phyloP scores from a whole-genome alignment of 176 grass and related monocot species.

The Zea luxurians region DNA sequence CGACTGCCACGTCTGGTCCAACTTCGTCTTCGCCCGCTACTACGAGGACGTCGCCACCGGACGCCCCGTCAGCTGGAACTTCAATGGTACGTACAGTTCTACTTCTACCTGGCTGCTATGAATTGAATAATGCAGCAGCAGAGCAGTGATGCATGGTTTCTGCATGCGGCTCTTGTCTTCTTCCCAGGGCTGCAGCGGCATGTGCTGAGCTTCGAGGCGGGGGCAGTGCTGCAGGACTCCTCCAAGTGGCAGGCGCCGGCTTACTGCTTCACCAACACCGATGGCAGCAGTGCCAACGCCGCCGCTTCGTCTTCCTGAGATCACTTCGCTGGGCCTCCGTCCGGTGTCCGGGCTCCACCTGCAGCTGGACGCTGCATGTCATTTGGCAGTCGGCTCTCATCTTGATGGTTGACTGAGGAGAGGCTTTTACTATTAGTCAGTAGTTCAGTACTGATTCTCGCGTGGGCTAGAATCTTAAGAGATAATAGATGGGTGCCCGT shows the following conservation, averaged over 20 bases:
- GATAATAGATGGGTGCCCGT: too few relatives aligned
- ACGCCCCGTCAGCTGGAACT: slow-evolving; percentile 63
- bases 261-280: slow-evolving; percentile 41
- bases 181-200: slow-evolving; percentile 23
- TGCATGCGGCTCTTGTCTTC: neutral
- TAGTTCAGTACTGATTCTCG: too few relatives aligned
- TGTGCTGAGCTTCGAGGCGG: slow-evolving; percentile 59
- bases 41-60: slow-evolving; percentile 71
- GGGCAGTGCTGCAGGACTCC: slow-evolving; percentile 22
- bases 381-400: too few relatives aligned
- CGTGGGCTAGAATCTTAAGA: too few relatives aligned
- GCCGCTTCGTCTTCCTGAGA: neutral
- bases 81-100: slow-evolving; percentile 8
- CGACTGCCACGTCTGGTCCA: slow-evolving; percentile 70
- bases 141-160: neutral
- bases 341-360: too few relatives aligned
- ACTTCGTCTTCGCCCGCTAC: slow-evolving; percentile 53
- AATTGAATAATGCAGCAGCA: neutral
- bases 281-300: neutral
- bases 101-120: too few relatives aligned
- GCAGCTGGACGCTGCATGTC: too few relatives aligned
- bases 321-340: neutral
- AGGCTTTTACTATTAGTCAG: too few relatives aligned
- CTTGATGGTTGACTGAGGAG: too few relatives aligned
- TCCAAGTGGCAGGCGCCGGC: slow-evolving; percentile 53